Evolutionary conservation across 1,284 basidiomycete genomes (phyloP).

Genomic region (Testicularia cyperi): DNA sequence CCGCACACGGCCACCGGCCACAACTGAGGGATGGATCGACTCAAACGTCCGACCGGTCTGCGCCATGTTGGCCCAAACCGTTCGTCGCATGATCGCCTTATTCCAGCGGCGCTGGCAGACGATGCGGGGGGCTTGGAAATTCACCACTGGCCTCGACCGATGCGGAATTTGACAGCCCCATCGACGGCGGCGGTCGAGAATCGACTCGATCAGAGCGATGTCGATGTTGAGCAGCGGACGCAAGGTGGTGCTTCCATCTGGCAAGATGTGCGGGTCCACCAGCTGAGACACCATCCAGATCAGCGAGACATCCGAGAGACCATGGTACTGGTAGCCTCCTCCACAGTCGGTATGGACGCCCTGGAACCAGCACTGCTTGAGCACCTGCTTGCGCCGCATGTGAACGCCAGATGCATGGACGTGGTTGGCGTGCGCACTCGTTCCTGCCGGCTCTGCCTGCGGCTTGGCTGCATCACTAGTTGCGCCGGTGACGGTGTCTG

Average conservation of each 20-base stretch:
- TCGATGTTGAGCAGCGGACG: conserved; percentile 41
- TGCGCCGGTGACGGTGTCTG: background rate
- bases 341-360: conserved; percentile 55
- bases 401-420: no score
- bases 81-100: conserved; percentile 5
- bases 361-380: conserved; percentile 57
- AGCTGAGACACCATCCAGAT: conserved; percentile 55
- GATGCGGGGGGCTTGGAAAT: conserved; percentile 11
- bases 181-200: conserved; percentile 31
- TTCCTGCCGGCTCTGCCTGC: no score
- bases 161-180: conserved; percentile 43
- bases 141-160: conserved; percentile 15
- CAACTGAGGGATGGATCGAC: conserved; percentile 35
- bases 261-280: conserved; percentile 25
- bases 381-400: conserved; percentile 34
- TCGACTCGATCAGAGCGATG: conserved; percentile 9
- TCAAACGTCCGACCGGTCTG: conserved; percentile 20
- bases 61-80: conserved; percentile 30
- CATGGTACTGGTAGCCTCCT: conserved; percentile 50
- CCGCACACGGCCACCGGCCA: conserved; percentile 20
- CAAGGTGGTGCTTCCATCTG: conserved; percentile 9
- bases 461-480: background rate
- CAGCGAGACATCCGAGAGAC: conserved; percentile 48
- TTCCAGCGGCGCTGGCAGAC: conserved; percentile 8
- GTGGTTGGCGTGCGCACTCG: no score